Conservation (phyloP, 495 filamentous ascomycete species). For the Trichoderma virens region DNA sequence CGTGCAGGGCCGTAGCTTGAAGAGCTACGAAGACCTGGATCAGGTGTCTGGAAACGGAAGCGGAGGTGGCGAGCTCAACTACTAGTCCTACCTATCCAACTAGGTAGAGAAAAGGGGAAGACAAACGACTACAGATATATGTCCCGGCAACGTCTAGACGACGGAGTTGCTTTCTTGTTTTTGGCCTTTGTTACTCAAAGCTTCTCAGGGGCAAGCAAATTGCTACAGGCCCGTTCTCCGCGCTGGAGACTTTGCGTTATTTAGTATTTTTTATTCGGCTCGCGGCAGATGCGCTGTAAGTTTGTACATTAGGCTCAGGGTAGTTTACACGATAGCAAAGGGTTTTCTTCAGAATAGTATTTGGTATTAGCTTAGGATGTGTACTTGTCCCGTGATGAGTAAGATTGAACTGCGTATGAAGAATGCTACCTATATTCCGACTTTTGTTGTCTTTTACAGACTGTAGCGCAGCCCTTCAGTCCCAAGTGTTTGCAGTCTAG, state of each 20-base stretch:
- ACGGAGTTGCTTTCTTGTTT: neutral
- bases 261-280: neutral
- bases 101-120: neutral
- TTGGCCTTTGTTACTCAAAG: neutral
- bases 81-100: conserved; percentile 24
- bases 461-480: too few species aligned
- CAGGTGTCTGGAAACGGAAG: conserved; percentile 54
- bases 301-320: conserved; percentile 6
- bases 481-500: too few species aligned
- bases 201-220: too few species aligned
- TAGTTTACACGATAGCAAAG: neutral
- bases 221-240: too few species aligned
- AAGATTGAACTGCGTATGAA: neutral
- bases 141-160: neutral
- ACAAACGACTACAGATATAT: neutral
- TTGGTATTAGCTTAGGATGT: neutral
- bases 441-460: too few species aligned
- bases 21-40: conserved; percentile 96
- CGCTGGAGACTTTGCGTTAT: neutral
- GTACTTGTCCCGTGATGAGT: neutral
- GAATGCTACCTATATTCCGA: neutral
- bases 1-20: conserved; percentile 80
- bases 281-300: neutral
- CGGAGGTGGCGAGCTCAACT: conserved; percentile 55
- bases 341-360: neutral